A percentile compares a stretch with the other conserved stretches of the same genome.
Conservation (phyloP, 2,329 filamentous ascomycete species). For the Clarireedia monteithiana region DNA sequence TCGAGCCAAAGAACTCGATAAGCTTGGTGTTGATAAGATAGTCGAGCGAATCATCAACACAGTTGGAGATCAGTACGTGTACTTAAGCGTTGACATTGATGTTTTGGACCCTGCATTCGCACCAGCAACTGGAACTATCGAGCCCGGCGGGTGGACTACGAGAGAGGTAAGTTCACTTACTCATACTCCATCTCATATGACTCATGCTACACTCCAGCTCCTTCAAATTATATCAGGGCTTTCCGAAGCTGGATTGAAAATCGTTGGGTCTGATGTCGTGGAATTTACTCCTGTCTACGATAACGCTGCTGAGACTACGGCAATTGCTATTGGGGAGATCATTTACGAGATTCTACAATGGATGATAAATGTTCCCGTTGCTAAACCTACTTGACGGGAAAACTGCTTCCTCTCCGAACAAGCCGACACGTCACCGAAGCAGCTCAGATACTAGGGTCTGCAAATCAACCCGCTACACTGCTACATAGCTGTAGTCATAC, state of each 20-base stretch:
- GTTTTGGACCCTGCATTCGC: constrained; percentile 28
- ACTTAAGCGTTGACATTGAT: constrained; percentile 28
- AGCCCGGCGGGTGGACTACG: constrained; percentile 29
- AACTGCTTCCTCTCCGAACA: too few relatives aligned
- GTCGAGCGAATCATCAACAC: constrained; percentile 23
- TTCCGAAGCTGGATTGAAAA: constrained; percentile 24
- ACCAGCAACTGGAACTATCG: constrained; percentile 28
- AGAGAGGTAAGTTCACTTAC: constrained; percentile 19
- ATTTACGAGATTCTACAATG: constrained; percentile 27
- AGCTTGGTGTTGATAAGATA: constrained; percentile 21
- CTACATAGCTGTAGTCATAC: too few relatives aligned
- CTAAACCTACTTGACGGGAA: constrained; percentile 4
- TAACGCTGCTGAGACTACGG: constrained; percentile 27
- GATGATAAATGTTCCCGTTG: constrained; percentile 26
- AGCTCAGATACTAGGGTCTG: too few relatives aligned
- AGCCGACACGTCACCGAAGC: too few relatives aligned
- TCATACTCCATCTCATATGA: not conserved
- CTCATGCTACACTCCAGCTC: constrained; percentile 13
- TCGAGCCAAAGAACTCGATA: constrained; percentile 24
- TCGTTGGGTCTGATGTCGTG: constrained; percentile 28
- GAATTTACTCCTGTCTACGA: constrained; percentile 29
- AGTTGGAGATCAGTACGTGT: constrained; percentile 24
- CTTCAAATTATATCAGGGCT: constrained; percentile 25
- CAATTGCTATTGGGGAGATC: constrained; percentile 23
- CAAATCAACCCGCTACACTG: too few relatives aligned